A percentile compares a stretch with the other conserved stretches of the same genome.
Evolutionary conservation across 2,329 filamentous ascomycete species (phyloP).

Genomic region (Periconia macrospinosa): DNA sequence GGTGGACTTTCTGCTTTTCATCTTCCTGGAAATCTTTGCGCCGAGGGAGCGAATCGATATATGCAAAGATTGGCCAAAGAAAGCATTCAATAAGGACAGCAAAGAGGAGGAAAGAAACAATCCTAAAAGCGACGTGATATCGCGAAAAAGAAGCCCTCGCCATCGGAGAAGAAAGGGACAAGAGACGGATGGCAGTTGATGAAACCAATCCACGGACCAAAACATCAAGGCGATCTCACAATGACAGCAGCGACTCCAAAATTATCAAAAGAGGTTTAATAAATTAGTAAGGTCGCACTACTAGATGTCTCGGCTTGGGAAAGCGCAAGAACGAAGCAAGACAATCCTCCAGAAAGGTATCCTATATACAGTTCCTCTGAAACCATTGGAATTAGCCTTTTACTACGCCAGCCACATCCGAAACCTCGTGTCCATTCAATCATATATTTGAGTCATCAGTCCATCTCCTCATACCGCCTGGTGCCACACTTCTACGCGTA

Average conservation of each 20-base stretch:
- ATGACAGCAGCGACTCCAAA: background rate
- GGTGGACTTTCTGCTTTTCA: constrained; percentile 88
- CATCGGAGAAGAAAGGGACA: constrained; percentile 29
- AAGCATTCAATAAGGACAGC: constrained; percentile 44
- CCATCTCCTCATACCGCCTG: background rate
- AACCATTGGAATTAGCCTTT: background rate
- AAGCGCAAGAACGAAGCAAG: background rate
- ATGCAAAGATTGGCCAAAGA: constrained; percentile 88
- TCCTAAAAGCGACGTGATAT: constrained; percentile 10
- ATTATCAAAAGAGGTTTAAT: background rate
- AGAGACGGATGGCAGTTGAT: constrained; percentile 20
- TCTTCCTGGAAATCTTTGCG: constrained; percentile 84
- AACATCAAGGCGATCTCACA: too few species aligned
- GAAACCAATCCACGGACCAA: background rate
- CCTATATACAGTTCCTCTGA: background rate
- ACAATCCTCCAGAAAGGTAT: background rate
- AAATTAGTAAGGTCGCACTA: background rate
- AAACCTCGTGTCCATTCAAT: background rate
- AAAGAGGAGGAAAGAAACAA: constrained; percentile 5
- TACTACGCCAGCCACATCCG: background rate
- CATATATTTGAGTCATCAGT: background rate
- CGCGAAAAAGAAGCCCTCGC: constrained; percentile 31
- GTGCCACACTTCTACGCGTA: constrained; percentile 30
- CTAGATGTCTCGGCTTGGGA: background rate
- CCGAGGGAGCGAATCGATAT: constrained; percentile 86